phyloP scores from a whole-genome alignment of 2,329 filamentous ascomycete genomes.

The Trichophyton simii region DNA sequence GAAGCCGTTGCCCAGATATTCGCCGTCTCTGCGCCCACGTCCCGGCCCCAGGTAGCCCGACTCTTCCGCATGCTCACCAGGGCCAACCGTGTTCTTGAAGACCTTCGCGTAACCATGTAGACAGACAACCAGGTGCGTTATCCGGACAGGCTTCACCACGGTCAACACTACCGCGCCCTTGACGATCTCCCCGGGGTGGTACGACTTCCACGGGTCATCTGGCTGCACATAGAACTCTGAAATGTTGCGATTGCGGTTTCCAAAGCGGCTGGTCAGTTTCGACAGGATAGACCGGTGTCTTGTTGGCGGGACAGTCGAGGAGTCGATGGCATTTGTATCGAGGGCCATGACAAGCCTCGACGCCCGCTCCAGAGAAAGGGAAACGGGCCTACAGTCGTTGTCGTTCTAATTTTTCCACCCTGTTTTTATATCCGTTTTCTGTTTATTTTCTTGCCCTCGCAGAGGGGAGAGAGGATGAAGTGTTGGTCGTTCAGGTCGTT shows the following conservation, averaged over 20 bases:
- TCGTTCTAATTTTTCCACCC: background rate
- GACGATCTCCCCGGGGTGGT: conserved; percentile 50
- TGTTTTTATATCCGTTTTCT: background rate
- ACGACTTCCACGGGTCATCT: conserved; percentile 51
- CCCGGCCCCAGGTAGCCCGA: conserved; percentile 42
- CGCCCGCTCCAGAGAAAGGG: background rate
- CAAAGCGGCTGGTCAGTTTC: conserved; percentile 45
- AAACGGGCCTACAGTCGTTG: background rate
- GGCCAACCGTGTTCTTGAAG: conserved; percentile 48
- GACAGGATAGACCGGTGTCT: conserved; percentile 38
- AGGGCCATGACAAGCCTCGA: conserved; percentile 29
- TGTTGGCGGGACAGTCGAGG: conserved; percentile 26
- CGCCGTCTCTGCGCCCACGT: conserved; percentile 38
- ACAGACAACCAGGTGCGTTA: conserved; percentile 52
- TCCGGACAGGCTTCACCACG: conserved; percentile 47
- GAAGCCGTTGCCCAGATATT: conserved; percentile 53
- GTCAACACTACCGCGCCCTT: conserved; percentile 49
- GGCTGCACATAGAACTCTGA: conserved; percentile 50
- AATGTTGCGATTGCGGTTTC: conserved; percentile 42
- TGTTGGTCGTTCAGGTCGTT: background rate
- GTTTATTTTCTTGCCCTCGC: background rate
- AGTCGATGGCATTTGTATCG: conserved; percentile 23
- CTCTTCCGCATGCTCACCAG: conserved; percentile 41
- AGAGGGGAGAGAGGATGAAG: background rate
- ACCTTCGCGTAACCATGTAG: conserved; percentile 54